A percentile compares a stretch with the other conserved stretches of the same genome.
Evolutionary conservation across 768 basidiomycete species (phyloP).

Genomic region (Thelephora ganbajun): DNA sequence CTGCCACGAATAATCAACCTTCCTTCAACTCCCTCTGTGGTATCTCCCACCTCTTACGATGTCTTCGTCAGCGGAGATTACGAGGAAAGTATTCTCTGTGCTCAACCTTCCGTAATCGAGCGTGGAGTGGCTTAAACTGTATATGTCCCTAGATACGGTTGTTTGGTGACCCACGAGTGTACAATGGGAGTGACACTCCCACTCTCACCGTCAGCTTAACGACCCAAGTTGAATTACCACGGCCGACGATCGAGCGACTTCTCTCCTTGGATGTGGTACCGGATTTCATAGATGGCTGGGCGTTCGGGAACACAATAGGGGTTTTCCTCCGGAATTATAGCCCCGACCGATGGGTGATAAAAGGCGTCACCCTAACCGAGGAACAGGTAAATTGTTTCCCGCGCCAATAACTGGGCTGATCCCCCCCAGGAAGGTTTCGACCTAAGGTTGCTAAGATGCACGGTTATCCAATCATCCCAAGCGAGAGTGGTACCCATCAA

Average conservation of each 20-base stretch:
- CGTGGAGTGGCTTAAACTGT: background rate
- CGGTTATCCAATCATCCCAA: constrained; percentile 46
- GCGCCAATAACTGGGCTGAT: background rate
- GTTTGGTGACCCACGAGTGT: constrained; percentile 56
- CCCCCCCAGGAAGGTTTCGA: constrained; percentile 1
- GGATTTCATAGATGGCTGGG: constrained; percentile 62
- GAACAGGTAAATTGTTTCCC: constrained; percentile 1
- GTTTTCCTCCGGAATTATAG: constrained; percentile 39
- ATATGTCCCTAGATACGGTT: constrained; percentile 46
- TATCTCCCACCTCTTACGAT: constrained; percentile 39
- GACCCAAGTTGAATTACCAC: constrained; percentile 30
- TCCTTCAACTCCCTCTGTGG: constrained; percentile 29
- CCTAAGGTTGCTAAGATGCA: constrained; percentile 10
- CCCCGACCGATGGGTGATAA: constrained; percentile 43
- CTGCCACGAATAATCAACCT: constrained; percentile 34
- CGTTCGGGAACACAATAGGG: constrained; percentile 61
- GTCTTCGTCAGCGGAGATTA: constrained; percentile 73
- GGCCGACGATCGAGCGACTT: constrained; percentile 23
- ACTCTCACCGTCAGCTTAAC: constrained; percentile 40
- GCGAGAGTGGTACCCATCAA: constrained; percentile 43
- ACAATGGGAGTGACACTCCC: constrained; percentile 26
- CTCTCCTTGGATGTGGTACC: constrained; percentile 40
- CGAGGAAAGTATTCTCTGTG: constrained; percentile 34
- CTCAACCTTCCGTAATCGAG: background rate
- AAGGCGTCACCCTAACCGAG: constrained; percentile 10